Percentiles rank a stretch among this genome's conserved stretches.
phyloP scores from a whole-genome alignment of 495 filamentous ascomycete species.

The Neurospora sublineolata region DNA sequence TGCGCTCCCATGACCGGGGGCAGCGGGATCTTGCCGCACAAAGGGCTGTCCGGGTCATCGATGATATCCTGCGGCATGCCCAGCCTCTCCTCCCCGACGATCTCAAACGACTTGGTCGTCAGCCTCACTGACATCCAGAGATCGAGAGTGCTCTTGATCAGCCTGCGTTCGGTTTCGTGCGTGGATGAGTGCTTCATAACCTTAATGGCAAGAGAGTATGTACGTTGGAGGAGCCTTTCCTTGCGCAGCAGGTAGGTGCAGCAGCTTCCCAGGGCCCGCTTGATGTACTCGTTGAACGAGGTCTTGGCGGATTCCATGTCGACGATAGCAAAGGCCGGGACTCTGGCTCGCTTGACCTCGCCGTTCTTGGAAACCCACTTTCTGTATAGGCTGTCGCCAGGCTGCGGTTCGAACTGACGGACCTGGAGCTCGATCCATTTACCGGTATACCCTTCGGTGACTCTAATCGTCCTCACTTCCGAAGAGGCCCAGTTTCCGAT shows the following conservation, averaged over 20 bases:
- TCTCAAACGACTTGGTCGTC: constrained; percentile 44
- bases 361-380: constrained; percentile 32
- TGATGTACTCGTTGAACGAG: constrained; percentile 35
- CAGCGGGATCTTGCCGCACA: constrained; percentile 40
- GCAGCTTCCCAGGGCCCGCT: constrained; percentile 22
- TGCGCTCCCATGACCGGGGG: constrained; percentile 51
- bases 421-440: constrained; percentile 30
- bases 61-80: constrained; percentile 36
- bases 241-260: constrained; percentile 27
- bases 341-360: constrained; percentile 20
- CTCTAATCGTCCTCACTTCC: constrained; percentile 28
- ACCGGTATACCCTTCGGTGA: constrained; percentile 37
- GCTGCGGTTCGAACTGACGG: constrained; percentile 35
- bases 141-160: constrained; percentile 39
- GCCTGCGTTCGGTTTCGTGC: constrained; percentile 23
- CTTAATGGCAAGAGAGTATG: constrained; percentile 32
- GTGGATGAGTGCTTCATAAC: constrained; percentile 15
- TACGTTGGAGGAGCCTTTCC: constrained; percentile 29
- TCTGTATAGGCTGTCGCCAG: constrained; percentile 35
- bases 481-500: constrained; percentile 37
- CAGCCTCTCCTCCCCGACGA: constrained; percentile 42
- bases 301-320: constrained; percentile 34
- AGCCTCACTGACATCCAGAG: constrained; percentile 48
- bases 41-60: constrained; percentile 37
- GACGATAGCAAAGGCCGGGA: constrained; percentile 38